Evolutionary conservation across 352 stramenopile genomes (phyloP), one percentile per base, ranked within the genome.

Genomic region (Poterioochromonas sp.): DNA sequence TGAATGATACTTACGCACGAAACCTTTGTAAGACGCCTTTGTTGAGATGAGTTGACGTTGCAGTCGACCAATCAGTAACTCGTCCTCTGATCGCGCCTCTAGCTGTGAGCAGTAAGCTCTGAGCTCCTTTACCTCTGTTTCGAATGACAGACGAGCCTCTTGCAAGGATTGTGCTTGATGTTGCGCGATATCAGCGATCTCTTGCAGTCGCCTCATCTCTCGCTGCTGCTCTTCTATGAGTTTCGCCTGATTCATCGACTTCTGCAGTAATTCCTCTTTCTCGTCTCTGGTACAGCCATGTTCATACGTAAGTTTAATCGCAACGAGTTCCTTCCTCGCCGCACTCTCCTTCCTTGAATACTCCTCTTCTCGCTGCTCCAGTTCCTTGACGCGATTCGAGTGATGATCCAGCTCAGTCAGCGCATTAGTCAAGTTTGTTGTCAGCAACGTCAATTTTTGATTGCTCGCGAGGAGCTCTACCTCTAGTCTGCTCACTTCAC

Each of bases 21-120:
- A 80, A 35, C 77, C 54, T 49, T 82, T 76, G 53, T 85, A 87
- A 37, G 74, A 76, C 22, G 79, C 76, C 77, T 91, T 93, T n/a
- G 93, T 88, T n/a, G 91, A 85, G 79, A 92, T 86, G 22, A 96
- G 82, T 79, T 95, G 87, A 40, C 91, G 86, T 80, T 97, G 92
- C 18, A 97, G 82, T 71, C 87, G 83, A 0, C 89, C 92, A 47
- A 97, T 92, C 41, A 96, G 85, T 1, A 89, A 85, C 54, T 95
- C 90, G 80, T 97, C 92, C 79, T 96, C 91, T 0, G 84, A 92
- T 0, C 88, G 84, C 0, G 83, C 85, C 76, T 91, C 90, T 20
- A 93, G 80, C 43, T 95, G 86, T 2, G 83, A 82, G 5, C 91
- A 74, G 15, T 88, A 85, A 1, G 91, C 83, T 41, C 91, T 84